Percentiles rank a stretch among this genome's conserved stretches.
Conservation (phyloP, 2,329 filamentous ascomycete species). For the Davidsoniella neocaledoniae region DNA sequence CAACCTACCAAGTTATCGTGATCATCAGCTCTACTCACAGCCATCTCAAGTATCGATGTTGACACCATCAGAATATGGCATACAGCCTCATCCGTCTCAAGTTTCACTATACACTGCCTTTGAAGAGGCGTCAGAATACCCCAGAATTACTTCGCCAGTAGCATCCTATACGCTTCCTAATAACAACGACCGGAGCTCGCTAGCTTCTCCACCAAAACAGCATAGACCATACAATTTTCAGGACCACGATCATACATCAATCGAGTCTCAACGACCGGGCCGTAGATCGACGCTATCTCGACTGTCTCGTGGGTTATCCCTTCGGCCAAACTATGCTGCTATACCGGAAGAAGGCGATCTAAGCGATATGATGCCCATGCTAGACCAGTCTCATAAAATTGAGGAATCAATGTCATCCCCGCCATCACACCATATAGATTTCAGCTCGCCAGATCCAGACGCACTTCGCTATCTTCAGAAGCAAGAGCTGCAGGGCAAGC, state of each 20-base stretch:
- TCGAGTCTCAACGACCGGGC: background rate
- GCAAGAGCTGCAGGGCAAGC: conserved; percentile 35
- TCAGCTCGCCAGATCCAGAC: background rate
- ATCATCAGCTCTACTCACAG: background rate
- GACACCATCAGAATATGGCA: background rate
- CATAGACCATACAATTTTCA: too few relatives aligned
- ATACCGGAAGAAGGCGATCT: conserved; percentile 5
- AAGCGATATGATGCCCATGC: background rate
- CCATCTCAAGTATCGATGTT: conserved; percentile 6
- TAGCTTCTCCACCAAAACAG: background rate
- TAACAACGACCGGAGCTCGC: background rate
- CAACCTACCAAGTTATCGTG: too few relatives aligned
- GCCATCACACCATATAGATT: too few relatives aligned
- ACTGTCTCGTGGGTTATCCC: background rate
- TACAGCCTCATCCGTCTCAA: background rate
- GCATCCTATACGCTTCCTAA: background rate
- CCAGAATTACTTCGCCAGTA: too few relatives aligned
- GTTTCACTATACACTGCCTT: conserved; percentile 1
- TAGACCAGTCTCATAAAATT: background rate
- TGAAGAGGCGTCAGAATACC: background rate
- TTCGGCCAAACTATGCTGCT: background rate
- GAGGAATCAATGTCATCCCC: background rate
- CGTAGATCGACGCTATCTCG: background rate
- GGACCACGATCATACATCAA: background rate
- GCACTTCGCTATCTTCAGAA: conserved; percentile 22